A percentile compares a stretch with the other conserved stretches of the same genome.
These are phyloP conservation scores for Diaporthe sp. DNA, from an alignment of 2,329 filamentous ascomycete species.

Conservation along the genomic window DNA sequence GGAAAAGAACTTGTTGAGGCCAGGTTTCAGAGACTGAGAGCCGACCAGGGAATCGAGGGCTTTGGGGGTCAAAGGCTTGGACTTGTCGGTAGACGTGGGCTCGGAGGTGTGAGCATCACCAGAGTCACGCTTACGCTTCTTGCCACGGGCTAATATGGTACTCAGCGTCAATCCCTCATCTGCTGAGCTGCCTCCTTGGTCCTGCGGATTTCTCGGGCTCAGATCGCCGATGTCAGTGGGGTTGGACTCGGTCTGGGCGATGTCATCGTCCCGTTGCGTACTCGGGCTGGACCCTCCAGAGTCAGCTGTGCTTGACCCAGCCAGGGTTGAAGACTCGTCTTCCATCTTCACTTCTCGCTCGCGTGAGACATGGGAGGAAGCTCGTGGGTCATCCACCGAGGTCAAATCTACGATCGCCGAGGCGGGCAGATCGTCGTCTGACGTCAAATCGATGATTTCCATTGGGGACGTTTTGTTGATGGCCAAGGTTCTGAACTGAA, in stretches of 20 bases:
- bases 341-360: background rate
- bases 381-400: background rate
- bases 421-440: background rate
- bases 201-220: background rate
- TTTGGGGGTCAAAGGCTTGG: background rate
- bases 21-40: background rate
- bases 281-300: constrained; percentile 2
- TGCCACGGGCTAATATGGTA: constrained; percentile 1
- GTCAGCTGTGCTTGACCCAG: background rate
- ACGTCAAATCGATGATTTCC: background rate
- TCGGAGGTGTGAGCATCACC: background rate
- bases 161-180: constrained; percentile 17
- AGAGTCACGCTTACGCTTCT: constrained; percentile 6
- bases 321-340: constrained; percentile 12
- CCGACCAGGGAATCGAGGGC: background rate
- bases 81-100: background rate
- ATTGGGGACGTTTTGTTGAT: background rate
- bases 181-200: background rate
- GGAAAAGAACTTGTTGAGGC: background rate
- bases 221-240: background rate
- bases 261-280: background rate
- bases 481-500: background rate
- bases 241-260: background rate
- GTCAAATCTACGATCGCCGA: constrained; percentile 4
- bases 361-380: background rate